phyloP scores from a whole-genome alignment of 2,329 filamentous ascomycete species.

The Fusarium beomiforme region DNA sequence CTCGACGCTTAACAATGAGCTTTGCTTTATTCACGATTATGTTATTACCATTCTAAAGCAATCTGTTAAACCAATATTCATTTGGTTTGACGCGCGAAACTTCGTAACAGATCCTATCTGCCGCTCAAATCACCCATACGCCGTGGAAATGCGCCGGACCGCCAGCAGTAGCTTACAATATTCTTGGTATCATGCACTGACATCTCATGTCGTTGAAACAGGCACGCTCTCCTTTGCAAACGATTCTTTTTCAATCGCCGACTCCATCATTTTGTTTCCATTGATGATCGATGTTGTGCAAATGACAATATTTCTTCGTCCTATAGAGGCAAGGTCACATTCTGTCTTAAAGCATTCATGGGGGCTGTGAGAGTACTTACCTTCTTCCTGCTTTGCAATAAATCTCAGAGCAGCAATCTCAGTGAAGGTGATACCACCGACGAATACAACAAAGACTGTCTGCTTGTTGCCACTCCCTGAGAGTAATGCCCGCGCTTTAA shows the following conservation, averaged over 20 bases:
- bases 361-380: constrained; percentile 51
- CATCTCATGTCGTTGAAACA: constrained; percentile 28
- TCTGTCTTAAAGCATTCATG: neutral
- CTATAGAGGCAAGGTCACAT: constrained; percentile 51
- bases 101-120: neutral
- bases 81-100: neutral
- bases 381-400: constrained; percentile 84
- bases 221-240: constrained; percentile 59
- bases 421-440: constrained; percentile 96
- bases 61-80: neutral
- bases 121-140: neutral
- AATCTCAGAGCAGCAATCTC: constrained; percentile 95
- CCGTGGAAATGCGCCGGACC: constrained; percentile 12
- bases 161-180: constrained; percentile 12
- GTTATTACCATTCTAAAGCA: neutral
- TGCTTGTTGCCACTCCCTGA: constrained; percentile 83
- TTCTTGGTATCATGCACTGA: constrained; percentile 34
- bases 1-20: constrained; percentile 19
- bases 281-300: constrained; percentile 92
- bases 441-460: constrained; percentile 94
- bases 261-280: constrained; percentile 88
- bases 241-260: constrained; percentile 77
- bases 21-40: neutral
- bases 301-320: constrained; percentile 84
- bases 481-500: constrained; percentile 84